Evolutionary conservation across 169 alveolate species (phyloP).

Genomic region (Cryptosporidium parvum): DNA sequence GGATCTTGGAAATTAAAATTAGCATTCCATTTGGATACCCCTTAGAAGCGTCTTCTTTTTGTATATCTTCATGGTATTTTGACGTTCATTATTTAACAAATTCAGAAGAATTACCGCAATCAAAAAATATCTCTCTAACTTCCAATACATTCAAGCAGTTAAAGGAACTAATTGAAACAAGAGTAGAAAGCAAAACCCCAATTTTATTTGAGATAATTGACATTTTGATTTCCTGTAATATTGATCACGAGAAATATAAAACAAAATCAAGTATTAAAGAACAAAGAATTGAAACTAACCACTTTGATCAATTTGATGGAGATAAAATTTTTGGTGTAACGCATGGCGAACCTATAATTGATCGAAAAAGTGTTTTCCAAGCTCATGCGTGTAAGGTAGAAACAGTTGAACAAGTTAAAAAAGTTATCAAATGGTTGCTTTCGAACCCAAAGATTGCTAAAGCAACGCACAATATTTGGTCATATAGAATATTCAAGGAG

Average conservation of each 20-base stretch:
- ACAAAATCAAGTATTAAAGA: not conserved
- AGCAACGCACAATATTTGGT: conserved; percentile 79
- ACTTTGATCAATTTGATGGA: not conserved
- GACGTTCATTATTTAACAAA: conserved; percentile 18
- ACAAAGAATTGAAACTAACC: not conserved
- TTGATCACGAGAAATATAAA: not conserved
- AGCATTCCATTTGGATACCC: conserved; percentile 61
- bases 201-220: conserved; percentile 46
- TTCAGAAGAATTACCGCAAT: not conserved
- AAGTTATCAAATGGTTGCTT: conserved; percentile 50
- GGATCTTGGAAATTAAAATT: conserved; percentile 60
- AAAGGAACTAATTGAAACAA: conserved; percentile 42
- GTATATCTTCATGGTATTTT: conserved; percentile 50
- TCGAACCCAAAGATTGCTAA: conserved; percentile 67
- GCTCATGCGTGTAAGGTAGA: conserved; percentile 76
- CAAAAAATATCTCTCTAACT: conserved; percentile 30
- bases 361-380: conserved; percentile 78
- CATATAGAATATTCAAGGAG: conserved; percentile 58
- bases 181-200: not conserved
- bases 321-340: conserved; percentile 42
- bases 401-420: conserved; percentile 41
- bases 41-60: conserved; percentile 22
- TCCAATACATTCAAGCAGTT: conserved; percentile 19
- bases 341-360: conserved; percentile 77
- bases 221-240: conserved; percentile 20